Evolutionary conservation across 2,329 filamentous ascomycete species (phyloP), one percentile per base, ranked within the genome.

Genomic region (Emydomyces testavorans): DNA sequence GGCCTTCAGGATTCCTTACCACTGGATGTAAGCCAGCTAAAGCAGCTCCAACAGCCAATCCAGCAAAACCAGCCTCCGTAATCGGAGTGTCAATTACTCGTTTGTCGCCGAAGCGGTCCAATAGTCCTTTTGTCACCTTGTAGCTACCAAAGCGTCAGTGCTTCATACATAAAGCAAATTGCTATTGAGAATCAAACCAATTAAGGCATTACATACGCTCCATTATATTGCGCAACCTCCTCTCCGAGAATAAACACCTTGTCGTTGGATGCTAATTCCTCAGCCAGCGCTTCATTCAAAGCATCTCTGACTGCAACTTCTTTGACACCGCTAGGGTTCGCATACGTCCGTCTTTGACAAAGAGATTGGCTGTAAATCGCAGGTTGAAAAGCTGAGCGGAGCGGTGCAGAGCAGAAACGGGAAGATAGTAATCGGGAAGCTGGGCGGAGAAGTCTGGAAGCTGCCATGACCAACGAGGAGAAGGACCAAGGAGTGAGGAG

Each of bases 171-270:
- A 24, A 16, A 31, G 38, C 47, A 45, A 28, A 20, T 21, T 13
- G 15, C 21, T 6, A 3, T n/a, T n/a, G n/a, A n/a, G n/a, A n/a
- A n/a, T n/a, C n/a, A n/a, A n/a, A n/a, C n/a, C n/a, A n/a, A n/a
- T n/a, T 18, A 24, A 15, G 36, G 16, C 7, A 23, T 3, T 7
- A 52, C 71, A 67, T 70, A 79, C 76, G 90, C 90, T 76, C 92
- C 92, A 70, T 98, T 98, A 77, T 98, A 98, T 73, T 98, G 92
- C 62, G 92, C 92, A 64, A 98, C 92, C 75, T 98, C 92, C 77
- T 98, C 92, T 62, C 92, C 92, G 50, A 98, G 70, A 58, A 98
- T 74, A 69, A 95, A 98, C 60, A 95, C 89, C 77, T 95, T 96
- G 55, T 83, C 77, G 71, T 98, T 94, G 65, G 71, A 67, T 76